These are phyloP conservation scores for Diaporthe sp. DNA, from an alignment of 2,329 filamentous ascomycete species.

Conservation along the genomic window DNA sequence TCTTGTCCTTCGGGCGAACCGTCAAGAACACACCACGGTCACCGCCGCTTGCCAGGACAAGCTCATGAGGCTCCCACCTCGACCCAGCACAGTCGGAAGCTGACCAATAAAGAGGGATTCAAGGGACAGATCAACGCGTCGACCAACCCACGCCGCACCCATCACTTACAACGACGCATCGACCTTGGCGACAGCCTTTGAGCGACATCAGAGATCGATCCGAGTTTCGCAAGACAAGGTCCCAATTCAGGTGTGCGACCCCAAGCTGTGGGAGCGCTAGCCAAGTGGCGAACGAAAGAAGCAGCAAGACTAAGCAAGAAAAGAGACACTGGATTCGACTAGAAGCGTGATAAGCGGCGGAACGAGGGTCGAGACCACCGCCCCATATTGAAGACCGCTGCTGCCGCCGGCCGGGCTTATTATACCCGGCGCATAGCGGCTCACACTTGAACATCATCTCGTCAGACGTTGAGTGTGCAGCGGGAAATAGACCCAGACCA, in stretches of 20 bases:
- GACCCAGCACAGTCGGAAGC: conserved; percentile 1
- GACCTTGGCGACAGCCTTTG: conserved; percentile 2
- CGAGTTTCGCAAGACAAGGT: conserved; percentile 10
- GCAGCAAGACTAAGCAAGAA: conserved; percentile 28
- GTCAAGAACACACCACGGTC: neutral
- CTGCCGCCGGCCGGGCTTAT: conserved; percentile 29
- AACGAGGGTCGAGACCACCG: conserved; percentile 30
- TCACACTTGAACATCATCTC: conserved; percentile 19
- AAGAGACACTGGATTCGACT: conserved; percentile 33
- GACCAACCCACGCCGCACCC: neutral
- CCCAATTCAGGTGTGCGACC: conserved; percentile 8
- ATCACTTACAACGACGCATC: neutral
- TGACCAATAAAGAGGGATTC: conserved; percentile 11
- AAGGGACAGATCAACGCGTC: neutral
- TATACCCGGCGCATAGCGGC: conserved; percentile 25
- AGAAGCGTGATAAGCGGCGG: conserved; percentile 25
- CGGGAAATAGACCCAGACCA: conserved; percentile 22
- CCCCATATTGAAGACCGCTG: conserved; percentile 28
- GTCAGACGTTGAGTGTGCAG: conserved; percentile 29
- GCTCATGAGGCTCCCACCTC: neutral
- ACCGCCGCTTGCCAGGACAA: neutral
- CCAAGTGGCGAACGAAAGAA: conserved; percentile 2
- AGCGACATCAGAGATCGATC: conserved; percentile 9
- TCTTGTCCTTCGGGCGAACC: neutral
- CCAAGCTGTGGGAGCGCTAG: conserved; percentile 17